Percentiles rank a stretch among this genome's conserved stretches.
These are phyloP conservation scores for Thecaphora thlaspeos DNA, from an alignment of 1,284 basidiomycete species.

Conservation along the genomic window DNA sequence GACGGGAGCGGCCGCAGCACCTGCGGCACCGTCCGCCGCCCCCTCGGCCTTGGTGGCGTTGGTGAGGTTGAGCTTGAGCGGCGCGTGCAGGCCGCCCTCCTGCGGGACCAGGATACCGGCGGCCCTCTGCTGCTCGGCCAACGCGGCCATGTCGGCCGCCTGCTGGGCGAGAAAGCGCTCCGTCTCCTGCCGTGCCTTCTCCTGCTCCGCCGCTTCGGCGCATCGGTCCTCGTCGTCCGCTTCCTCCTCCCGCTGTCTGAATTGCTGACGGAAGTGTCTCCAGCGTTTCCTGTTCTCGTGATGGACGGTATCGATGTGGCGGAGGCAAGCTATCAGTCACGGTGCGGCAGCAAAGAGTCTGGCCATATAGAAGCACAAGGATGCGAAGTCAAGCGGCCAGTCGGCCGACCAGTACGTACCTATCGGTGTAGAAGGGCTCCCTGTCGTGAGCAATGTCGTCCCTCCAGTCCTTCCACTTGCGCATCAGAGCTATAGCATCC, in stretches of 20 bases:
- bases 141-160: constrained; percentile 46
- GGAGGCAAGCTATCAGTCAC: too few species aligned
- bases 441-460: constrained; percentile 19
- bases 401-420: neutral
- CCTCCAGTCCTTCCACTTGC: constrained; percentile 27
- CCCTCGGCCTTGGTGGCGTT: constrained; percentile 3
- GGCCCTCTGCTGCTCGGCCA: constrained; percentile 39
- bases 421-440: constrained; percentile 41
- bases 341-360: neutral
- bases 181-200: constrained; percentile 32
- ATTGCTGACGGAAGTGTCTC: constrained; percentile 32
- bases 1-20: constrained; percentile 2
- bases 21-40: constrained; percentile 1
- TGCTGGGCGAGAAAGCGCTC: constrained; percentile 50
- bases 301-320: neutral
- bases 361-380: neutral
- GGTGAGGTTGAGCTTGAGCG: constrained; percentile 47
- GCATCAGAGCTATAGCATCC: constrained; percentile 11
- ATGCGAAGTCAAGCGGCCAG: neutral
- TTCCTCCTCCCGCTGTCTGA: constrained; percentile 32
- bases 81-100: constrained; percentile 27
- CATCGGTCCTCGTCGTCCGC: constrained; percentile 37
- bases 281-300: constrained; percentile 34
- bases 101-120: constrained; percentile 42
- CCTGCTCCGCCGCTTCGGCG: constrained; percentile 27